Evolutionary conservation across 148 eudicot genomes (phyloP).

Genomic region (Oxyria digyna): DNA sequence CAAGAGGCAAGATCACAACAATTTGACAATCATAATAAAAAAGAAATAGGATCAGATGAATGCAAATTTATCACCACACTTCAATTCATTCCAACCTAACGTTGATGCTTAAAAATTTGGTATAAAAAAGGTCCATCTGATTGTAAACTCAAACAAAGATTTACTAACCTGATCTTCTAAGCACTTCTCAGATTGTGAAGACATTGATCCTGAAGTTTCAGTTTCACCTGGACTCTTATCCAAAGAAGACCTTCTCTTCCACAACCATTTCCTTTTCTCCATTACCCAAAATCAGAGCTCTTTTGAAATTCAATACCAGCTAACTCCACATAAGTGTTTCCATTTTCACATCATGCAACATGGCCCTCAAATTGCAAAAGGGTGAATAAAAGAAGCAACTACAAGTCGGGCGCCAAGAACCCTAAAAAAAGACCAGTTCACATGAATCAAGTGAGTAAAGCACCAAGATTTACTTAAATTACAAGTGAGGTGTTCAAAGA

Average conservation of each 20-base stretch:
- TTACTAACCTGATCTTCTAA: conserved; percentile 61
- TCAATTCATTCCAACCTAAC: too few species aligned
- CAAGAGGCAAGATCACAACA: neutral
- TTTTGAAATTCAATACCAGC: neutral
- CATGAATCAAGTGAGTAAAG: neutral
- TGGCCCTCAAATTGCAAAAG: neutral
- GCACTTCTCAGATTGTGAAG: conserved; percentile 56
- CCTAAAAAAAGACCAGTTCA: neutral
- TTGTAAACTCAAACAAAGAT: neutral
- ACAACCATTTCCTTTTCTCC: conserved; percentile 71
- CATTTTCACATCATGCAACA: neutral
- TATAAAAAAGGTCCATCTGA: too few species aligned
- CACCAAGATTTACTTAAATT: neutral
- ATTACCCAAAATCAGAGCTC: conserved; percentile 14
- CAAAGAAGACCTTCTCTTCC: conserved; percentile 50
- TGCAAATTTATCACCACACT: too few species aligned
- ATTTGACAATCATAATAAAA: neutral
- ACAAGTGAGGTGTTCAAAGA: neutral
- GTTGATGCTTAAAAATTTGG: too few species aligned
- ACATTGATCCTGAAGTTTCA: conserved; percentile 53
- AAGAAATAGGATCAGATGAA: neutral
- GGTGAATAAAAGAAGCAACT: neutral
- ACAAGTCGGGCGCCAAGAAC: conserved; percentile 4
- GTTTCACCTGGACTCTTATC: conserved; percentile 57
- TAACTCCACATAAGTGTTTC: conserved; percentile 9